Conservation (phyloP, 2,329 filamentous ascomycete species). For the Cladosporium sphaerospermum region DNA sequence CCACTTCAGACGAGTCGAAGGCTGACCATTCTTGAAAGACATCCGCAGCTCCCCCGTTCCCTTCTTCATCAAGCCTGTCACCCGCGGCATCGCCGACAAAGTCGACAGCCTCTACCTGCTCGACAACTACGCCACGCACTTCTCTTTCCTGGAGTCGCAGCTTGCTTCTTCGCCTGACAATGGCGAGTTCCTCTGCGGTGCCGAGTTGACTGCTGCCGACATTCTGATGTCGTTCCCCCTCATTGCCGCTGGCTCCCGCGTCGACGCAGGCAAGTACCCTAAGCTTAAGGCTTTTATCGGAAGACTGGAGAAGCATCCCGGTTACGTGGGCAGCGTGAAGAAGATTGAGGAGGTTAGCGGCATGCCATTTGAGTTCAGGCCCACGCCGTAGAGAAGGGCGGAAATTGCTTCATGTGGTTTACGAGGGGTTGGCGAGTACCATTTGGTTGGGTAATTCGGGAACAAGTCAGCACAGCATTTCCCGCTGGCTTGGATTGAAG, state of each 20-base stretch:
- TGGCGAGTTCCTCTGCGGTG: conserved; percentile 48
- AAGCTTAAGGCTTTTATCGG: conserved; percentile 42
- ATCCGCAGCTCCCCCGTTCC: conserved; percentile 50
- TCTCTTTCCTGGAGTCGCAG: conserved; percentile 47
- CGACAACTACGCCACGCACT: conserved; percentile 43
- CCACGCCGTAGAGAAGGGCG: background rate
- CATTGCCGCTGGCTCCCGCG: conserved; percentile 36
- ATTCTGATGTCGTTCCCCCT: conserved; percentile 49
- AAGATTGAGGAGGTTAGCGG: conserved; percentile 42
- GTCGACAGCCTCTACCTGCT: conserved; percentile 42
- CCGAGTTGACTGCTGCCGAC: conserved; percentile 45
- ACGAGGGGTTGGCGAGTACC: too few species aligned
- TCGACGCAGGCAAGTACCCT: conserved; percentile 41
- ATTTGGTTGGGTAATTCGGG: too few species aligned
- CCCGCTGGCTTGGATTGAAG: too few species aligned
- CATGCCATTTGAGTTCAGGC: conserved; percentile 16
- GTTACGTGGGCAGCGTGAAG: conserved; percentile 43
- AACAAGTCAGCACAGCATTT: too few species aligned
- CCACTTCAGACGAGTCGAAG: background rate
- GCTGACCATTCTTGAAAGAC: conserved; percentile 15
- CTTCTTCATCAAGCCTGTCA: conserved; percentile 64
- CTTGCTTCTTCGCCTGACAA: conserved; percentile 40
- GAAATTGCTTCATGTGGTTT: too few species aligned
- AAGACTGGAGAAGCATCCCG: conserved; percentile 38
- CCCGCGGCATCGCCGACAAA: conserved; percentile 47